Base-by-base conservation (phyloP, 352 stramenopile genomes). In the Sclerospora graminicola region DNA sequence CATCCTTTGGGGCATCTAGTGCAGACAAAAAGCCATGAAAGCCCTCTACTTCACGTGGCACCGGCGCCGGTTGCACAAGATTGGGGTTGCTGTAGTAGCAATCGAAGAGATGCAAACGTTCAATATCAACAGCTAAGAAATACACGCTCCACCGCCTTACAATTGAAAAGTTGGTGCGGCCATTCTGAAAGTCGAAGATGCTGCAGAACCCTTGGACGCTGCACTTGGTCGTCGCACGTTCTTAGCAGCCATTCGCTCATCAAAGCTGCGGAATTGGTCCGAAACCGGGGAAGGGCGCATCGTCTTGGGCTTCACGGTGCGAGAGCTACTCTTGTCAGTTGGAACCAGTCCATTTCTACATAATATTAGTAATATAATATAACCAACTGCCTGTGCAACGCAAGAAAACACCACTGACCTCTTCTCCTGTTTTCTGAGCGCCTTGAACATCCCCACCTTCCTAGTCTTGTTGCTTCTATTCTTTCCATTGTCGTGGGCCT, bases 231-330 rank as follows among this genome's bases (percentile, higher is more conserved):
- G 43, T 4, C 57, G 50, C 1, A 63, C 39, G 24, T 60, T 72
- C 43, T 75, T 70, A 0, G 57, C 68, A 0, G 66, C 61, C 58
- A 89, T 76, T 1, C 77, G 73, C 51, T 89, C 77, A 50, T 89
- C 76, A 62, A 86, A 89, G 47, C 73, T 86, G 29, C 77, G 73
- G 38, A 84, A 78, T 31, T 86, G 73, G 31, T 78, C 60, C 8
- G 74, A 56, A n/a, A 84, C 46, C 5, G 38, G 20, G 11, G 43
- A 29, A 0, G 41, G 41, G 5, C 66, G 52, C 65, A 76, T 82
- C 21, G 52, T 45, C 30, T 54, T 57, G 5, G 32, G 46, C 19
- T 57, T 67, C 36, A n/a, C 61, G 21, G 27, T 56, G 6, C 49
- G 42, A 4, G 54, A 46, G 18, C 54, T 56, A 13, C 64, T 74